These are phyloP conservation scores for Ehretia macrophylla DNA, from an alignment of 257 asterid species.

Conservation along the genomic window DNA sequence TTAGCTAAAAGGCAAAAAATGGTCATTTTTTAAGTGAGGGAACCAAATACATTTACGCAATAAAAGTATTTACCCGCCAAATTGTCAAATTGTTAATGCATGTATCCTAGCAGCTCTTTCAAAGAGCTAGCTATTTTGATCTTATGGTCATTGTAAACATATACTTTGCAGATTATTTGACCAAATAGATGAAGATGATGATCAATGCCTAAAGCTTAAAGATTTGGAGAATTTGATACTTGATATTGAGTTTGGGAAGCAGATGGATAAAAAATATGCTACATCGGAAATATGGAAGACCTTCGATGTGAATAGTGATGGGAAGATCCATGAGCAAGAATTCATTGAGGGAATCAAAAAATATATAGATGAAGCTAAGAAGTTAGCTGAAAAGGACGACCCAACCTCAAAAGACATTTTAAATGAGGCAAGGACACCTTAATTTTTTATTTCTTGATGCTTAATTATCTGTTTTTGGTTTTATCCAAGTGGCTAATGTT, in stretches of 20 bases:
- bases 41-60: no score
- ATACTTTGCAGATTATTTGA: not conserved
- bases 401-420: slow-evolving; percentile 27
- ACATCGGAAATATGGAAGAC: slow-evolving; percentile 35
- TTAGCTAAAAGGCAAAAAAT: no score
- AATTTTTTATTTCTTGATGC: no score
- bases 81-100: no score
- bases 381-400: not conserved
- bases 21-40: no score
- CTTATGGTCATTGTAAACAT: not conserved
- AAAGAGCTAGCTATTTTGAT: not conserved
- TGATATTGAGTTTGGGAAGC: slow-evolving; percentile 30
- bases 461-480: no score
- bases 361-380: slow-evolving; percentile 52
- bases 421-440: slow-evolving; percentile 11
- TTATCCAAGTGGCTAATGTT: no score
- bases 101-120: no score
- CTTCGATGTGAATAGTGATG: slow-evolving; percentile 40
- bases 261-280: slow-evolving; percentile 26
- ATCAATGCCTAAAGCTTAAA: slow-evolving; percentile 29
- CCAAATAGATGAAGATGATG: slow-evolving; percentile 41
- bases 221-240: slow-evolving; percentile 42
- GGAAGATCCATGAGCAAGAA: slow-evolving; percentile 46
- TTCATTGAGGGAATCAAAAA: slow-evolving; percentile 44
- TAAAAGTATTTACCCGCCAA: no score